Evolutionary conservation across 805 yeast species (phyloP).

Genomic region (Grigorovia yakushimaensis): DNA sequence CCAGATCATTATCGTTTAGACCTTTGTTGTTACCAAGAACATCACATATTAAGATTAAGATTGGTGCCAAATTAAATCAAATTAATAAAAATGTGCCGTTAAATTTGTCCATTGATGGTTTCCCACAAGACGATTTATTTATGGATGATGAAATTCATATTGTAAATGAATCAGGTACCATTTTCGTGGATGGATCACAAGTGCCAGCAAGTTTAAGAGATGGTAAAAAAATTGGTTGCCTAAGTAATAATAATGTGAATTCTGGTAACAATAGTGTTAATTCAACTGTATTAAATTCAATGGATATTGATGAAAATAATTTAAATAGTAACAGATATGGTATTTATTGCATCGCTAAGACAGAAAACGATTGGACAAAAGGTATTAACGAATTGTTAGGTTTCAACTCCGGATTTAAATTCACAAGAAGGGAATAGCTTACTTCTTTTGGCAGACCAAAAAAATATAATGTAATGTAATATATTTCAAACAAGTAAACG

Average conservation of each 20-base stretch:
- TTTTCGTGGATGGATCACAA: slow-evolving; percentile 41
- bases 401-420: slow-evolving; percentile 74
- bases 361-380: slow-evolving; percentile 83
- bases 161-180: slow-evolving; percentile 54
- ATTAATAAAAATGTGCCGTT: slow-evolving; percentile 32
- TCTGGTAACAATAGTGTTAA: not conserved
- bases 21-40: slow-evolving; percentile 76
- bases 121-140: slow-evolving; percentile 54
- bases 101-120: slow-evolving; percentile 75
- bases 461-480: too few relatives aligned
- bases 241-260: not conserved
- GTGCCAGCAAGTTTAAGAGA: slow-evolving; percentile 23
- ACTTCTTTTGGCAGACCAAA: too few relatives aligned
- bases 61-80: slow-evolving; percentile 39
- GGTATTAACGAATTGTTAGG: slow-evolving; percentile 84
- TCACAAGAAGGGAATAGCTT: slow-evolving; percentile 14
- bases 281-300: too few relatives aligned
- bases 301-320: slow-evolving; percentile 8
- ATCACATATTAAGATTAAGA: slow-evolving; percentile 58
- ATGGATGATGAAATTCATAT: slow-evolving; percentile 78
- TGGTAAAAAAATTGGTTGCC: not conserved
- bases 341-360: slow-evolving; percentile 78
- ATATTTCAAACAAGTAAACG: too few relatives aligned
- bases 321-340: slow-evolving; percentile 34
- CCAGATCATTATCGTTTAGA: slow-evolving; percentile 81